Base-by-base conservation (phyloP, 495 filamentous ascomycete genomes). In the Parachaetomium inaequale region DNA sequence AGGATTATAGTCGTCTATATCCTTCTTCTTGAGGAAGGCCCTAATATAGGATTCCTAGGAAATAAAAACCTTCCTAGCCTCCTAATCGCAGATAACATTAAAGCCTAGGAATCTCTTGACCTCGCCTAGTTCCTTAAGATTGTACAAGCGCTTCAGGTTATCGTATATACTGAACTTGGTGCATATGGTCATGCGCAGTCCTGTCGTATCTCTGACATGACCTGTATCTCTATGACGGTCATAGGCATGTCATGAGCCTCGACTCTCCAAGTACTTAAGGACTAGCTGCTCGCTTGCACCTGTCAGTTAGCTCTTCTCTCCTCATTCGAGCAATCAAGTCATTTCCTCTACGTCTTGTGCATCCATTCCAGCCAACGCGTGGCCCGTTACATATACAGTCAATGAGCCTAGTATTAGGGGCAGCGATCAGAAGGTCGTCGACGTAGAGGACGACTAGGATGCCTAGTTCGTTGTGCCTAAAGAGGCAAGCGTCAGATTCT, bases 41-140 rank as follows among this genome's bases (percentile, higher is more conserved):
- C 4, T 15, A 0, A 19, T n/a, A 11, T 55, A 64, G 1, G 1
- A 17, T 1, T 46, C 38, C n/a, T 64, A 15, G 7, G 11, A 59
- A 0, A 64, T 19, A n/a, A 46, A 64, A 7, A 59, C 42, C 12
- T 15, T 59, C 19, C n/a, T 49, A 0, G 23, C 12, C 1, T 4
- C 0, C 0, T 29, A 0, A 19, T 64, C 31, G 1, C 49, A 38
- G 0, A 64, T 17, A 3, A 64, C 23, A 17, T 64, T 19, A 12
- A 59, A 64, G 4, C 62, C 56, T 2, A 64, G 46, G 29, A 64
- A 64, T 0, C 26, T 7, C 23, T 50, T 59, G 0, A 49, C 38
- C 5, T 64, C 40, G 3, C 55, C 56, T 6, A 64, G 11, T 1
- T 54, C 47, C 23, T 64, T 64, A 0, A 64, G 15, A 2, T 53